Base-by-base conservation (phyloP, 345 rosid species). In the rapeseed (Brassica napus) region DNA sequence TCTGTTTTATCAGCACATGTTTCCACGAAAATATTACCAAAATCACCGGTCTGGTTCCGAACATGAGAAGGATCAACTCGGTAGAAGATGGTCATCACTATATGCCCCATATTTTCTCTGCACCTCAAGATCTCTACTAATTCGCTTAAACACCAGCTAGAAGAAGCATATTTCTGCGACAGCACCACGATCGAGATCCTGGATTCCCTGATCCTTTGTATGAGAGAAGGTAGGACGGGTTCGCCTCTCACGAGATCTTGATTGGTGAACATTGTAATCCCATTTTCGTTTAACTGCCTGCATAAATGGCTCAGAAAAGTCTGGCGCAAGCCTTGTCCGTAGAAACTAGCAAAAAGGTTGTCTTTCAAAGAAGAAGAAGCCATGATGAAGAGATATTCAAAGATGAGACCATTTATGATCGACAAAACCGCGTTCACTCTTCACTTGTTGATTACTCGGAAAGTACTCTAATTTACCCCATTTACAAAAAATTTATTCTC, bases 51-150 rank as follows among this genome's bases (percentile, higher is more conserved):
- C 7, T 52, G 73, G 2, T 69, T 52, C 28, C 28, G 26, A 7
- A 69, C 72, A 49, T 69, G 2, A 1, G 61, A 47, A 8, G 61
- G n/a, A n/a, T 28, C 42, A n/a, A 49, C 61, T 69, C 73, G 42
- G 5, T 52, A 52, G 61, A 32, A 57, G 12, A 71, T 0, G 0
- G 74, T 3, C 30, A 32, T 58, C 49, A 54, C 74, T 0, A 31
- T 6, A 6, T 54, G 63, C 2, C 61, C 73, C 8, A 14, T 1
- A 0, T 8, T 8, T n/a, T 69, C 47, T 9, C 3, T 31, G 60
- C 57, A n/a, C 57, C 15, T n/a, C 57, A 49, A 47, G 14, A 47
- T 47, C 16, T 47, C 55, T 15, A 47, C 1, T 5, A 47, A 6
- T 4, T 47, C 6, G 1, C 4, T 14, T 5, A 14, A 47, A 47